Percentiles rank a stretch among this genome's conserved stretches.
Conservation (phyloP, 2,329 filamentous ascomycete species). For the Colletotrichum sidae region DNA sequence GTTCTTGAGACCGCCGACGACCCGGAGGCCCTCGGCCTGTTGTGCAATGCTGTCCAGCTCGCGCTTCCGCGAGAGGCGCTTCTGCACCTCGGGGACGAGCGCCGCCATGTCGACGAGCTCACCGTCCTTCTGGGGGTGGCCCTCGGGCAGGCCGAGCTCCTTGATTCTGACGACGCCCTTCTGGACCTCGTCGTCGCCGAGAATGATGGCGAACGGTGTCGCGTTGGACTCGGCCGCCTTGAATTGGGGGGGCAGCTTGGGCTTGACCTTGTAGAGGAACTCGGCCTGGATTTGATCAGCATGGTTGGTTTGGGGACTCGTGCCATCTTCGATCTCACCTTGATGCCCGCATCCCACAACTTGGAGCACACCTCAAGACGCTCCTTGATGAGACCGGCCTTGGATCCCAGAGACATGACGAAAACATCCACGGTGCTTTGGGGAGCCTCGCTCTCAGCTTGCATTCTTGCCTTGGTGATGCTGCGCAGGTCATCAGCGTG, state of each 20-base stretch:
- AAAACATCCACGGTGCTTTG: conserved; percentile 85
- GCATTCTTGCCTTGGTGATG: conserved; percentile 83
- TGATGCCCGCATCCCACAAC: conserved; percentile 90
- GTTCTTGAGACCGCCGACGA: conserved; percentile 60
- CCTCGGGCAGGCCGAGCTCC: conserved; percentile 78
- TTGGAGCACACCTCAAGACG: conserved; percentile 82
- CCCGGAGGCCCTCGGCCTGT: conserved; percentile 58
- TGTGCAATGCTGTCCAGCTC: conserved; percentile 56
- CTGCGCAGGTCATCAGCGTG: conserved; percentile 52
- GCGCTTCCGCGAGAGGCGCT: conserved; percentile 54
- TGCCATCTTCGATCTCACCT: conserved; percentile 58
- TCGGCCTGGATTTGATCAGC: conserved; percentile 68
- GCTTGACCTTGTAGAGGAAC: conserved; percentile 90
- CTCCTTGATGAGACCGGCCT: conserved; percentile 83
- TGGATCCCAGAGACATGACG: conserved; percentile 94
- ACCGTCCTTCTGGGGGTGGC: conserved; percentile 91
- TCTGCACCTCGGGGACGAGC: conserved; percentile 72
- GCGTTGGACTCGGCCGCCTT: conserved; percentile 85
- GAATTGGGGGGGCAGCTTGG: conserved; percentile 89
- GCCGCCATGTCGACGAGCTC: conserved; percentile 75
- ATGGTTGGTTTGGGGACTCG: neutral
- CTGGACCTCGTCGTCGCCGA: conserved; percentile 90
- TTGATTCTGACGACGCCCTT: conserved; percentile 90
- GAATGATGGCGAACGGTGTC: conserved; percentile 87
- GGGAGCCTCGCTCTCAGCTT: conserved; percentile 62